phyloP scores from a whole-genome alignment of 2,329 filamentous ascomycete species.

The Xylariaceae sp. region DNA sequence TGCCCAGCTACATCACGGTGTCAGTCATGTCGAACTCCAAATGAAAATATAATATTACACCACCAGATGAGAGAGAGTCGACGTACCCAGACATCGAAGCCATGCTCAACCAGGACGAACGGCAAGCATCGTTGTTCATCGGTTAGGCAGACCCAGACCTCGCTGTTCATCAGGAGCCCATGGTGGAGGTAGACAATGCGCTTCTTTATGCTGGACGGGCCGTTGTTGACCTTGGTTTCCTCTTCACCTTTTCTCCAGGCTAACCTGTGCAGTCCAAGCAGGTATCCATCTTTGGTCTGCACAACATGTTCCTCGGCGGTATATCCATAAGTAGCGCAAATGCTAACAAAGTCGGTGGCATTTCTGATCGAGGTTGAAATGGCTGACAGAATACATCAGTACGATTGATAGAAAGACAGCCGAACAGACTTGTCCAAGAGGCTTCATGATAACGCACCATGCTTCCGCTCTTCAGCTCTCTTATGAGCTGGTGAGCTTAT shows the following conservation, averaged over 20 bases:
- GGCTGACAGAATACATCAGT: conserved; percentile 50
- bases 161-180: conserved; percentile 95
- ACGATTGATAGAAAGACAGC: conserved; percentile 39
- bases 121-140: conserved; percentile 81
- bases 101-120: conserved; percentile 81
- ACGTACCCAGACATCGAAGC: conserved; percentile 90
- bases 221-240: conserved; percentile 68
- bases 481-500: conserved; percentile 66
- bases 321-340: conserved; percentile 89
- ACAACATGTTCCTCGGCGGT: conserved; percentile 94
- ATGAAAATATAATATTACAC: background rate
- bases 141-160: conserved; percentile 94
- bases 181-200: conserved; percentile 92
- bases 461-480: conserved; percentile 62
- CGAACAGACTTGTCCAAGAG: conserved; percentile 38
- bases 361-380: conserved; percentile 74
- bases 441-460: conserved; percentile 40
- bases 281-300: conserved; percentile 88
- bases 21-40: conserved; percentile 23
- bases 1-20: conserved; percentile 61
- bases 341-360: conserved; percentile 85
- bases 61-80: background rate
- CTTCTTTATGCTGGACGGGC: conserved; percentile 64
- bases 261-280: conserved; percentile 83
- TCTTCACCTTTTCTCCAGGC: conserved; percentile 80